Conservation (phyloP, 2,329 filamentous ascomycete genomes). For the Claviceps sp. region DNA sequence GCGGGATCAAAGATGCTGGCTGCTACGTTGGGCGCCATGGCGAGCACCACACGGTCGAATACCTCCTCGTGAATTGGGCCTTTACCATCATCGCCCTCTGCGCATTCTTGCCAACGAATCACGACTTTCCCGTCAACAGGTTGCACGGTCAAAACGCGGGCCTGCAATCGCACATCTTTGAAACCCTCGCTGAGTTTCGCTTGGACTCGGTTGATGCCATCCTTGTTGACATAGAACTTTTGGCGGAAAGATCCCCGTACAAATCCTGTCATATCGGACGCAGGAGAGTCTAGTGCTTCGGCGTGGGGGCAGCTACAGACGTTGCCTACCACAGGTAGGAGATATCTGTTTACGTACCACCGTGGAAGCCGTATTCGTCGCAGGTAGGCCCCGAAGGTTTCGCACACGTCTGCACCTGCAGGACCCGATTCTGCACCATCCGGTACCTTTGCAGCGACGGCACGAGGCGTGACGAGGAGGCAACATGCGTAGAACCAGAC, state of each 20-base stretch:
- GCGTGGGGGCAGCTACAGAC: slow-evolving; percentile 42
- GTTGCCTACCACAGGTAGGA: slow-evolving; percentile 40
- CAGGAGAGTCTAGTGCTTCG: slow-evolving; percentile 36
- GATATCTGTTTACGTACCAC: slow-evolving; percentile 33
- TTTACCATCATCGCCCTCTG: slow-evolving; percentile 3
- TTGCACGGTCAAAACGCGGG: slow-evolving; percentile 23
- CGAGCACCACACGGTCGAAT: slow-evolving; percentile 40
- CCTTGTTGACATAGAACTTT: slow-evolving; percentile 37
- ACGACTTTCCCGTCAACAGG: slow-evolving; percentile 12
- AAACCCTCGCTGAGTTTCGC: slow-evolving; percentile 27
- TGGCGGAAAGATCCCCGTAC: slow-evolving; percentile 31
- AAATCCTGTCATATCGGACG: slow-evolving; percentile 37
- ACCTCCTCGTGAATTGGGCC: slow-evolving; percentile 14
- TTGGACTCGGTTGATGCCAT: slow-evolving; percentile 37
- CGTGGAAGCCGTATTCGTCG: slow-evolving; percentile 34
- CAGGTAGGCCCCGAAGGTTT: slow-evolving; percentile 23
- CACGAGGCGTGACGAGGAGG: slow-evolving; percentile 28
- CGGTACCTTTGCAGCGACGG: neutral
- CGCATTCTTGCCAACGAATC: slow-evolving; percentile 21
- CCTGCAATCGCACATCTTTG: slow-evolving; percentile 24
- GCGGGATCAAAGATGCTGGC: slow-evolving; percentile 33
- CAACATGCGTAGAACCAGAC: slow-evolving; percentile 40
- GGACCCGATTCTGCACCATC: neutral
- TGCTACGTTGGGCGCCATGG: slow-evolving; percentile 40
- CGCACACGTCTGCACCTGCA: neutral